Conservation (phyloP, 306 rosid species). For the Cyamopsis tetragonoloba region DNA sequence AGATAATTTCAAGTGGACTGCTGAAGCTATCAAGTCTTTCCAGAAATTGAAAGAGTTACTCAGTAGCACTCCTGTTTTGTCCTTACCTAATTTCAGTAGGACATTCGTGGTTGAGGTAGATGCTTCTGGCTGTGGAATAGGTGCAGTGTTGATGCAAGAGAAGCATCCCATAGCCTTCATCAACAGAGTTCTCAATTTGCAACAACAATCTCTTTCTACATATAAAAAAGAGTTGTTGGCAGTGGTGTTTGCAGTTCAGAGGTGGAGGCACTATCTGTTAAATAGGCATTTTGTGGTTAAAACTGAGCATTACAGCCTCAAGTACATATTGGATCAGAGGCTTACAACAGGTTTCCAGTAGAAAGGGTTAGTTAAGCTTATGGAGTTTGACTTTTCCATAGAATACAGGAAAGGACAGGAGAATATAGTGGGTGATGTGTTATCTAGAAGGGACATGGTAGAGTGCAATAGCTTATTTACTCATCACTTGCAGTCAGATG, state of each 20-base stretch:
- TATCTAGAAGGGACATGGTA: neutral
- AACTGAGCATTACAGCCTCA: neutral
- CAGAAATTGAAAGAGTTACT: too few relatives aligned
- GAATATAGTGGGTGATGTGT: neutral
- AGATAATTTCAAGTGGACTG: too few relatives aligned
- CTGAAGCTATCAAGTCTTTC: too few relatives aligned
- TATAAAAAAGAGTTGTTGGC: neutral
- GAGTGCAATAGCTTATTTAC: neutral
- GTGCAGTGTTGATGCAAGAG: neutral
- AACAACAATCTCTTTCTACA: neutral
- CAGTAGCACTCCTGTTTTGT: neutral
- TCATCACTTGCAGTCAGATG: neutral
- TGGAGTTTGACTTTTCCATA: neutral
- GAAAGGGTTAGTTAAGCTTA: neutral
- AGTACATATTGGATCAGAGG: neutral
- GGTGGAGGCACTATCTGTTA: neutral
- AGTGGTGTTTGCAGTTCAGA: neutral
- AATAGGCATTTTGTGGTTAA: neutral
- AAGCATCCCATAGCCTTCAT: neutral
- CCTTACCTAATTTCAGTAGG: neutral
- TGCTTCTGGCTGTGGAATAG: too few relatives aligned
- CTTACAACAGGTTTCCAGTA: neutral
- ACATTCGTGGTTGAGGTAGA: neutral
- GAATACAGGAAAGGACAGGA: neutral
- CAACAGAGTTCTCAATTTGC: neutral